Percentiles rank a stretch among this genome's conserved stretches.
Conservation (phyloP, 768 basidiomycete genomes). For the Macrolepiota fuliginosa region DNA sequence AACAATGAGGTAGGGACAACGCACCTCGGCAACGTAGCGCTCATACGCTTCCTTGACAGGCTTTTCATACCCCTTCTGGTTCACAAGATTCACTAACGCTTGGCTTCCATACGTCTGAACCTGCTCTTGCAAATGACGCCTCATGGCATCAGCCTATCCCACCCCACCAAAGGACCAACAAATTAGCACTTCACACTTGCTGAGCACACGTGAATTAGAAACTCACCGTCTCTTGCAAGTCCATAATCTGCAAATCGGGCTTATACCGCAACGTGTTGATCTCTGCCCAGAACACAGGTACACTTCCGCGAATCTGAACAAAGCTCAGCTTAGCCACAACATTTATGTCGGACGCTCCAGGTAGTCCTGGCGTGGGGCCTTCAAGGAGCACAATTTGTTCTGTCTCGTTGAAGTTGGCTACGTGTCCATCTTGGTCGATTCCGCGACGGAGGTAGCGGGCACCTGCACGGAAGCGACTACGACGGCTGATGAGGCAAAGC, state of each 20-base stretch:
- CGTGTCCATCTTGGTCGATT: conserved; percentile 83
- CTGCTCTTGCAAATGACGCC: conserved; percentile 72
- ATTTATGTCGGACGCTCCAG: conserved; percentile 1
- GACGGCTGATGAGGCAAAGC: conserved; percentile 87
- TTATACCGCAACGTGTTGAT: conserved; percentile 94
- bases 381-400: conserved; percentile 90
- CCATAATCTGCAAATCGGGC: conserved; percentile 96
- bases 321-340: conserved; percentile 64
- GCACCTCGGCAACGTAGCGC: conserved; percentile 62
- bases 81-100: conserved; percentile 86
- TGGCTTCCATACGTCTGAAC: conserved; percentile 74
- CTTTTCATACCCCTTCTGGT: conserved; percentile 89
- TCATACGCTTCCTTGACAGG: conserved; percentile 97
- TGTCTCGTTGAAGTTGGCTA: conserved; percentile 97
- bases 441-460: conserved; percentile 97
- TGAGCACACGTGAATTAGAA: background rate
- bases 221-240: conserved; percentile 79
- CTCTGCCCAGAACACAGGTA: conserved; percentile 96
- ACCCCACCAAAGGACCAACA: background rate
- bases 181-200: background rate
- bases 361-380: conserved; percentile 29
- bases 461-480: conserved; percentile 91
- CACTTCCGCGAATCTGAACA: conserved; percentile 91
- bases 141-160: conserved; percentile 64
- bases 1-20: conserved; percentile 14